Base-by-base conservation (phyloP, 345 rosid species). In the Boechera divaricarpa region DNA sequence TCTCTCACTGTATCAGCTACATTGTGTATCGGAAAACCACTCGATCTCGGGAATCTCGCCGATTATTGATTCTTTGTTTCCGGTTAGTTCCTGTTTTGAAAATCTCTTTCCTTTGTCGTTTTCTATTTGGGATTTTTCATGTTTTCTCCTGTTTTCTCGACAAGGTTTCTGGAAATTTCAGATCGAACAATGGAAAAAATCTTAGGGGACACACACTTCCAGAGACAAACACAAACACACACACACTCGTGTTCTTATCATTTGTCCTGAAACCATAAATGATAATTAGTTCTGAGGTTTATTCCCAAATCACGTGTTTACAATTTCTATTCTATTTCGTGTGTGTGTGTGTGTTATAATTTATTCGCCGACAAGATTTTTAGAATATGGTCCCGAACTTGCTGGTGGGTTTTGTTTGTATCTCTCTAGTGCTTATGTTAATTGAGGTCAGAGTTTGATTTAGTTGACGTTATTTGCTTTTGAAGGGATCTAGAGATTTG, bases 61-160 rank as follows among this genome's bases (percentile, higher is more conserved):
- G 35, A 10, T 48, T 1, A 32, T 56, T 45, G 2, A 33, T 44
- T 66, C 49, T 60, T n/a, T 41, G 64, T 45, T 54, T 67, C 65
- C 58, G 75, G 75, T 74, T 28, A 24, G 75, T 59, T 16, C 39
- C 38, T 63, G 18, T 51, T 33, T 63, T 10, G 5, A 69, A 69
- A 61, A 36, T 56, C 29, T 66, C 48, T 51, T 26, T 15, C 26
- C 3, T 61, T 78, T 73, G 82, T 78, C 78, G 73, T 72, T 62
- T 78, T 72, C 33, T 72, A 41, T 39, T 48, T 71, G 72, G 72
- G 60, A 2, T 41, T 15, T 38, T 55, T 73, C 8, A 0, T 63
- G 29, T 67, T 67, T 41, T 61, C 72, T 73, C 48, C 4, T 35
- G 24, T 15, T 63, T 42, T 63, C 44, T 65, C 36, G 11, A 9